Base-by-base conservation (phyloP, 192 early-diverging fungal species). In the Entophlyctis luteolus region DNA sequence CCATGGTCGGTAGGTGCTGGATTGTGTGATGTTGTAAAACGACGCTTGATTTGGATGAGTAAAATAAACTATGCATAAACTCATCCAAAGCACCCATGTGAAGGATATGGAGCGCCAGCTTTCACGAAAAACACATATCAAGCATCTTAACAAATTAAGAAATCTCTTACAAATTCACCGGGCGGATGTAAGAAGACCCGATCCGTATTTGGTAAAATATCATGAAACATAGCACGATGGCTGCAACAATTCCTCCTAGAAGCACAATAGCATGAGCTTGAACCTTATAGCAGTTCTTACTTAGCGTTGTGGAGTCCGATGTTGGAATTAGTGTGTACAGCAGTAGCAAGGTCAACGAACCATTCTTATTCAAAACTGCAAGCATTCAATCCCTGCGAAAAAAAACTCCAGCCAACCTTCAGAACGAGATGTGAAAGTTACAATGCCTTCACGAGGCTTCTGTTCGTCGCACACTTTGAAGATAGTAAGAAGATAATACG, bases 331-430 rank as follows among this genome's bases (percentile, higher is more conserved):
- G 35, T 14, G 57, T 62, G 50, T 73, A 62, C 14, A 73, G 47
- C 6, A 73, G 57, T 55, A 73, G 34, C 23, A 73, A 22, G 1
- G 42, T 32, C 32, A 73, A 28, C 28, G 57, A 59, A 2, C 48
- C 65, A 57, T 73, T 73, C 65, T 73, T 73, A 48, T 62, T 62
- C 48, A 73, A 31, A 18, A 67, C 69, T 71, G 23, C n/a, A n/a
- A n/a, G n/a, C n/a, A n/a, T 33, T 49, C 27, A 20, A 18, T 22
- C 50, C 34, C 23, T 22, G 16, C 8, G 10, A 63, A 23, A 31
- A 23, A 31, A 5, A 67, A 1, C 27, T 12, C 14, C 14, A 63
- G 2, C 18, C 53, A 18, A 71, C 69, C 65, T 68, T 73, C 72
- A 4, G 72, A 73, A 10, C 72, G 65, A 29, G 72, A 34, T 23